Base-by-base conservation (phyloP, 768 basidiomycete species). In the Collybia nuda region DNA sequence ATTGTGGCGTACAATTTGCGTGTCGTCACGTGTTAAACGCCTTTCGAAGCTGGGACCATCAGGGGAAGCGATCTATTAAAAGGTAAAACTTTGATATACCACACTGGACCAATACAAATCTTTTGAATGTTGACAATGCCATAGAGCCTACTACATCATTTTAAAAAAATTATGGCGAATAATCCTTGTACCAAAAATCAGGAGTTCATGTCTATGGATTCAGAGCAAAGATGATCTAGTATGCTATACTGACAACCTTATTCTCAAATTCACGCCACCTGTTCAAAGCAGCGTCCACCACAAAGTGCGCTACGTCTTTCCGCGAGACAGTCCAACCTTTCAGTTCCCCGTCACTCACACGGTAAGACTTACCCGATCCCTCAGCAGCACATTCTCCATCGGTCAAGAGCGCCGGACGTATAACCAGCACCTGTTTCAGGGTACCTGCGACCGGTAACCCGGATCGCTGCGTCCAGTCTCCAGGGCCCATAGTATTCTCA, bases 291-390 rank as follows among this genome's bases (percentile, higher is more conserved):
- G 63, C 70, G 37, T 85, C 77, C 2, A 74, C 77, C 9, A 87
- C 56, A 63, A 86, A 86, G 66, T 87, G 82, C 0, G 79, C 82
- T 1, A 84, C 81, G 59, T 87, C 86, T 57, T 69, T 73, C 60
- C 86, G 73, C 26, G 83, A 82, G 5, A 88, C 59, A 19, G 74
- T 76, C 57, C 74, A 86, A 5, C 68, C 69, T 2, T 62, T 59
- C 9, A 78, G 4, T 15, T 79, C 24, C 7, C 7, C 68, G 23
- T 72, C 77, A 8, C 63, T 67, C 14, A 73, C 73, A 22, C 67
- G 58, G 61, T 85, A 86, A 0, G 71, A 59, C 53, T 57, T 21
- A 56, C 54, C 53, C 5, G 40, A 47, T 4, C 28, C 49, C 3
- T 77, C 77, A 1, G 67, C 70, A 3, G 60, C 47, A 61, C 79